Evolutionary conservation across 2,329 filamentous ascomycete genomes (phyloP).

Genomic region (Fusarium graminum): DNA sequence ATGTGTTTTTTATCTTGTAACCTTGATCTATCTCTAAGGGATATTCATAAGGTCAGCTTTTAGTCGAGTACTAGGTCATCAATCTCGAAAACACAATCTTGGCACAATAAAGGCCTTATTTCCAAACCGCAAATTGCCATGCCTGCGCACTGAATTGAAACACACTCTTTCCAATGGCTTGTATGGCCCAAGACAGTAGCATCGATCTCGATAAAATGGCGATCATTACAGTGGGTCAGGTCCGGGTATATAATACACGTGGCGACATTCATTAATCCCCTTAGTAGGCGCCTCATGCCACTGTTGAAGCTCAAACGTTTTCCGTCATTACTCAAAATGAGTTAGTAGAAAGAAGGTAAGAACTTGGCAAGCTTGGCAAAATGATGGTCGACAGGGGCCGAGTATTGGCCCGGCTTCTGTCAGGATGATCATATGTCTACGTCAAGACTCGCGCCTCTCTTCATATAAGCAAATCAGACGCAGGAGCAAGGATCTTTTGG

Average conservation of each 20-base stretch:
- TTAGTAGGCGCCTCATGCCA: neutral
- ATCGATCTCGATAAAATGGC: neutral
- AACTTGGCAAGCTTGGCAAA: neutral
- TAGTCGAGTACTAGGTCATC: too few relatives aligned
- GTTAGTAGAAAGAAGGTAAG: neutral
- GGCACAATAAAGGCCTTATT: too few relatives aligned
- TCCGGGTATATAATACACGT: neutral
- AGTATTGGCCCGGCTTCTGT: neutral
- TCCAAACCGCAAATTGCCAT: too few relatives aligned
- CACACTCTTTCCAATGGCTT: too few relatives aligned
- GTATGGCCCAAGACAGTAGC: neutral
- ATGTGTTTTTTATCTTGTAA: too few relatives aligned
- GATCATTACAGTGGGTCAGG: too few relatives aligned
- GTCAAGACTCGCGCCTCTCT: neutral
- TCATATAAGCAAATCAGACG: neutral
- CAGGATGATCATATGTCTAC: constrained; percentile 7
- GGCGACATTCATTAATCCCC: neutral
- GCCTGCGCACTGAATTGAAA: too few relatives aligned
- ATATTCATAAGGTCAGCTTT: too few relatives aligned
- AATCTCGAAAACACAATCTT: too few relatives aligned
- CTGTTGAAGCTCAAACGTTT: neutral
- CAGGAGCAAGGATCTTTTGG: neutral
- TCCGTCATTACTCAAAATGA: neutral
- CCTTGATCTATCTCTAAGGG: too few relatives aligned
- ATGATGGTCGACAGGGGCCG: neutral